Evolutionary conservation across 2,329 filamentous ascomycete species (phyloP), one percentile per base, ranked within the genome.

Genomic region (Phaeophleospora eucalypticola): DNA sequence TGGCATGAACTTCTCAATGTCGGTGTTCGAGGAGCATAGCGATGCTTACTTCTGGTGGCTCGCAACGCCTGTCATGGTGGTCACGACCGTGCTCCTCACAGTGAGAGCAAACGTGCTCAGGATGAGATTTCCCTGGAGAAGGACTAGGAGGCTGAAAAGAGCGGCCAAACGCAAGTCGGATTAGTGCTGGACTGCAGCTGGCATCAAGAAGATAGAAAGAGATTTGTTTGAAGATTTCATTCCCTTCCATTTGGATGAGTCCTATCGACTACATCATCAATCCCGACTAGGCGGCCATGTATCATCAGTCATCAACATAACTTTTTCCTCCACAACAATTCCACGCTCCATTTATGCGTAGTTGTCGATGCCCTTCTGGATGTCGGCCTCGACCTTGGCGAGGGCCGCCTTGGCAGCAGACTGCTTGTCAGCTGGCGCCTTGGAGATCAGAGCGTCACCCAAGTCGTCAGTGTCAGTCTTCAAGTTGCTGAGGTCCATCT

Each of bases 1-100:
- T 46, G 72, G 71, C 6, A 63, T 66, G 71, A 95, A 95, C 51
- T 95, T 95, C 41, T 42, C 20, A 1, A 50, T 52, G 34, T 51
- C 48, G 4, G 47, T 57, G 1, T 56, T 64, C 8, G 56, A 60
- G n/a, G 55, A 63, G 16, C 53, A 65, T 36, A 61, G 57, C 21
- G 62, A 64, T 46, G 43, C 40, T 4, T 94, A 75, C 73, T 89
- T 88, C 59, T 86, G 81, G 61, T 89, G 67, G 58, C 96, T 90
- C 4, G 78, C 71, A 54, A 78, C 76, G 76, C 90, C 85, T 56
- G 96, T 73, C 21, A 73, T 71, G 75, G 89, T 87, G 1, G 91
- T 89, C 77, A 90, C 94, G 50, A 84, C 89, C 20, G 80, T 85
- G 67, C 84, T 90, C 15, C 45, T 59, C 20, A 33, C 34, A 4